These are phyloP conservation scores for Canavalia ensiformis DNA, from an alignment of 306 rosid genomes.

Conservation along the genomic window DNA sequence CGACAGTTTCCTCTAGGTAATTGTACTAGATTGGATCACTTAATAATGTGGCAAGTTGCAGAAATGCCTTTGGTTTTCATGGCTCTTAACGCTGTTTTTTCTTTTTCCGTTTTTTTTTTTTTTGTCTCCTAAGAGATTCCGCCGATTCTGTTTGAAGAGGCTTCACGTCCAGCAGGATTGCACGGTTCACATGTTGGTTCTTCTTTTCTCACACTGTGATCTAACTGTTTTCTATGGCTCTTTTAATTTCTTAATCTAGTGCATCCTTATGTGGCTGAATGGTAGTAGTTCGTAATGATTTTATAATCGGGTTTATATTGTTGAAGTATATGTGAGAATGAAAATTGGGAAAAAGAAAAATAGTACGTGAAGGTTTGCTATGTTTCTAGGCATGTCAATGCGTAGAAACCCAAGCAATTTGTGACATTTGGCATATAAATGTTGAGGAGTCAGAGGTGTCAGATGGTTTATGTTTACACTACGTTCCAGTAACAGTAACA, in stretches of 20 bases:
- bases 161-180: conserved; percentile 61
- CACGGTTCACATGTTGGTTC: conserved; percentile 64
- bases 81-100: conserved; percentile 21
- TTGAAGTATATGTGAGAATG: conserved; percentile 13
- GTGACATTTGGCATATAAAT: conserved; percentile 18
- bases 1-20: conserved; percentile 71
- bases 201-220: conserved; percentile 30
- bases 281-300: conserved; percentile 21
- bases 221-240: not conserved
- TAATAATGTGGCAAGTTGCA: conserved; percentile 7
- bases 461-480: conserved; percentile 14
- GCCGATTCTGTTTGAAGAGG: conserved; percentile 66
- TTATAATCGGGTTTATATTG: not conserved
- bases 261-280: conserved; percentile 28
- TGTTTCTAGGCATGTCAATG: conserved; percentile 32
- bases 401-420: conserved; percentile 20
- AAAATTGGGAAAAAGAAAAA: not conserved
- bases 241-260: conserved; percentile 24
- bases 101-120: conserved; percentile 26
- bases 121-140: conserved; percentile 57
- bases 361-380: not conserved
- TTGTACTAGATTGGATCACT: conserved; percentile 33
- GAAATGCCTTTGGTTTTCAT: conserved; percentile 17
- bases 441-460: conserved; percentile 25
- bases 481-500: not conserved